Evolutionary conservation across 2,329 filamentous ascomycete species (phyloP).

Genomic region (Escovopsis sp.): DNA sequence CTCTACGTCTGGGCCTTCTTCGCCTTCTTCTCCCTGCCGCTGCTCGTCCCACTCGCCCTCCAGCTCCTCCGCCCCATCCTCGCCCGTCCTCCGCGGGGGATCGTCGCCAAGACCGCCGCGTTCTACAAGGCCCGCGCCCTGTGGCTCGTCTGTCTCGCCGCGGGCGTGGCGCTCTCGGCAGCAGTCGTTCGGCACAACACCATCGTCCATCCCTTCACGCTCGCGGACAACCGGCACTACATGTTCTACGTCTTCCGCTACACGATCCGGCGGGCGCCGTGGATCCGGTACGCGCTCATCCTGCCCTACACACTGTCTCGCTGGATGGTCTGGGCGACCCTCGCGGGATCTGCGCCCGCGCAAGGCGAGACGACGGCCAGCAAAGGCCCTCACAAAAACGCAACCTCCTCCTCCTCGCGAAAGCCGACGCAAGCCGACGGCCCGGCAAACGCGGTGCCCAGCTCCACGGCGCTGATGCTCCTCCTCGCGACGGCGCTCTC

Average conservation of each 20-base stretch:
- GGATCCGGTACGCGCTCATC: constrained; percentile 51
- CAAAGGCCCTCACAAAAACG: background rate
- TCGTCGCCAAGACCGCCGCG: background rate
- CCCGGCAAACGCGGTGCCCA: constrained; percentile 20
- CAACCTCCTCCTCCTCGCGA: background rate
- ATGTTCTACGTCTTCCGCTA: constrained; percentile 92
- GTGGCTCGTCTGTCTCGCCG: constrained; percentile 20
- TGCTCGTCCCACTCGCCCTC: constrained; percentile 43
- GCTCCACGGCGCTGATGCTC: constrained; percentile 40
- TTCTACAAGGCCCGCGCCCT: constrained; percentile 21
- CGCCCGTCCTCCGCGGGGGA: background rate
- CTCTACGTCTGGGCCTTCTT: constrained; percentile 91
- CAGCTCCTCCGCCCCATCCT: constrained; percentile 13
- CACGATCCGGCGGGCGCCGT: constrained; percentile 51
- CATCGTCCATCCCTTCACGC: constrained; percentile 84
- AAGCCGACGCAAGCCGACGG: background rate
- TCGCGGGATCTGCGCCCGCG: constrained; percentile 29
- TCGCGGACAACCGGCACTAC: constrained; percentile 94
- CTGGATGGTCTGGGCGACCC: constrained; percentile 51
- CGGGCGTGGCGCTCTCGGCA: constrained; percentile 23
- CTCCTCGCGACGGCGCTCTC: constrained; percentile 61
- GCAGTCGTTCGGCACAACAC: constrained; percentile 66
- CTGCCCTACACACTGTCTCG: constrained; percentile 56
- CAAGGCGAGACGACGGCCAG: background rate
- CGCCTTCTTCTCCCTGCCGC: constrained; percentile 73